These are phyloP conservation scores for Taxawa tesnikishii DNA, from an alignment of 2,329 filamentous ascomycete species.

Conservation along the genomic window DNA sequence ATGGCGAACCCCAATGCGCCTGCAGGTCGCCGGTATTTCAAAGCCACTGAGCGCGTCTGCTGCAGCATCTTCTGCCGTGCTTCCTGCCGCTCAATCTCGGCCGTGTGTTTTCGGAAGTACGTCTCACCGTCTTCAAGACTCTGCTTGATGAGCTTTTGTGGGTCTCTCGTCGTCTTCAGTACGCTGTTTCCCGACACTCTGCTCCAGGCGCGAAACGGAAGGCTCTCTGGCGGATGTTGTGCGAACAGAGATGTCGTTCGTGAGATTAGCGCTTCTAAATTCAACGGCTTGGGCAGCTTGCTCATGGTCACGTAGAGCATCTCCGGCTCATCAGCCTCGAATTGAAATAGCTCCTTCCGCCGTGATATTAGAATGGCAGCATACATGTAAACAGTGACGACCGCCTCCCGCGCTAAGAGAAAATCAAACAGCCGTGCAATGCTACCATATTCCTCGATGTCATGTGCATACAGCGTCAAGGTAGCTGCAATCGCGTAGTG, in stretches of 20 bases:
- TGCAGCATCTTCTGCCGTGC: conserved; percentile 36
- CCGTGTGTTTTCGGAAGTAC: conserved; percentile 59
- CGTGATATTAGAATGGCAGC: conserved; percentile 71
- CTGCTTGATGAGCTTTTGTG: conserved; percentile 38
- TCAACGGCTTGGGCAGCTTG: conserved; percentile 69
- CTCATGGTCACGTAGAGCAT: conserved; percentile 84
- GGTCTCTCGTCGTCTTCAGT: conserved; percentile 64
- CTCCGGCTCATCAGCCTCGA: conserved; percentile 72
- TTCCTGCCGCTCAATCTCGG: conserved; percentile 58
- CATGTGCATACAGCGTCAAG: conserved; percentile 91
- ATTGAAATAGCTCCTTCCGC: conserved; percentile 72
- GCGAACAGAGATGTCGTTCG: conserved; percentile 53
- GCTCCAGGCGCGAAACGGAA: conserved; percentile 55
- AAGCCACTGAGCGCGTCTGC: conserved; percentile 30
- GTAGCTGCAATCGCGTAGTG: conserved; percentile 92
- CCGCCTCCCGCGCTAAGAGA: conserved; percentile 74
- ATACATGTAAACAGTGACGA: conserved; percentile 83
- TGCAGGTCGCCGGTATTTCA: conserved; percentile 54
- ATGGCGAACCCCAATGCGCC: conserved; percentile 42
- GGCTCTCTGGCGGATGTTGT: conserved; percentile 55
- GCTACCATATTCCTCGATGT: conserved; percentile 78
- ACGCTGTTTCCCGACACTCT: conserved; percentile 64
- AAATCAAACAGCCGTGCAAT: conserved; percentile 91
- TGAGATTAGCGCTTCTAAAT: conserved; percentile 66
- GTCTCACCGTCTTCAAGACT: conserved; percentile 52